Evolutionary conservation across 768 basidiomycete genomes (phyloP), one percentile per base, ranked within the genome.

Genomic region (Mycena floridula): DNA sequence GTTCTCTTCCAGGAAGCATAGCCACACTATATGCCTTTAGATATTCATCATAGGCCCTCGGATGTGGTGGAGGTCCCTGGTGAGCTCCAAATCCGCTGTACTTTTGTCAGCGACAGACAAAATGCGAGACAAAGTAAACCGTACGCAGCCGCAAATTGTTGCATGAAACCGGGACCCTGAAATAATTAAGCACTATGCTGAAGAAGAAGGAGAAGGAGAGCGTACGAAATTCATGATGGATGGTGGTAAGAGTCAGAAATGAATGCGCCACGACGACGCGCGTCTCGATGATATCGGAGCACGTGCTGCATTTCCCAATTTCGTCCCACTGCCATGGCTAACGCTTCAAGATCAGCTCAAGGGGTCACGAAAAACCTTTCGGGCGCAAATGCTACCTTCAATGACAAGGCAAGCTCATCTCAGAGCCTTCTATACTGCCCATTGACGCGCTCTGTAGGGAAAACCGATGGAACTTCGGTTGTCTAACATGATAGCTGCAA

Each of bases 391-490:
- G 76, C 82, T 27, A 73, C 85, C 3, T 92, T 92, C 65, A 89
- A 91, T 64, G 89, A 92, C 71, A 92, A 86, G 77, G 89, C 81
- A 52, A 28, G 57, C 51, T 27, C 26, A 46, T 44, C 21, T 20
- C 22, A 38, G 37, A 41, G 48, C 40, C 40, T 25, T 27, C 26
- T 28, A 37, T 37, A 37, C 39, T 40, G 40, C 50, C 45, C 44
- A 40, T 51, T 54, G 57, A 67, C 63, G 50, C 50, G 61, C 62
- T 51, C 40, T 53, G 21, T 53, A 96, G 90, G 89, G 92, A 50
- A 98, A 99, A 68, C 93, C 94, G 15, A 97, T 94, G 85, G 95
- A 99, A 66, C 83, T 98, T 52, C 85, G 95, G 52, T 69, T 94
- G 66, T 95, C 92, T 41, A 99, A 98, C 64, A 83, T 99, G 89